phyloP scores from a whole-genome alignment of 345 rosid genomes.

The Heritiera fomes region DNA sequence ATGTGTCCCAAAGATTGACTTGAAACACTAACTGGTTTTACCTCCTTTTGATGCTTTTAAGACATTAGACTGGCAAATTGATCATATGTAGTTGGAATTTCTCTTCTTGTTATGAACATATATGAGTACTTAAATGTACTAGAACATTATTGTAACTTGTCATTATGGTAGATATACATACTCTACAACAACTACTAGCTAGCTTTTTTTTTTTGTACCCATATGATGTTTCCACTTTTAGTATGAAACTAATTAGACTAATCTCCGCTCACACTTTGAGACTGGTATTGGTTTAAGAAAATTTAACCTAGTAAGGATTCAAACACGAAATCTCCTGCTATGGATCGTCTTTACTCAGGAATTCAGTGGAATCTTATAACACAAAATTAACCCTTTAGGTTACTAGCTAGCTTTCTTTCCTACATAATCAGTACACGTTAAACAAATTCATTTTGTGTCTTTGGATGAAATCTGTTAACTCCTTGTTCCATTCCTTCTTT shows the following conservation, averaged over 20 bases:
- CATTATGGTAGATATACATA: not conserved
- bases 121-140: not conserved
- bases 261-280: too few relatives aligned
- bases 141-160: not conserved
- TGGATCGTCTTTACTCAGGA: too few relatives aligned
- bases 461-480: not conserved
- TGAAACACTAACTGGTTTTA: not conserved
- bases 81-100: not conserved
- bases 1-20: slow-evolving; percentile 41
- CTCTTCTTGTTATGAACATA: not conserved
- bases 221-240: too few relatives aligned
- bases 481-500: not conserved
- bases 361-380: too few relatives aligned
- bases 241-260: too few relatives aligned
- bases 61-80: not conserved
- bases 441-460: not conserved
- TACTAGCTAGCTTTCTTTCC: not conserved
- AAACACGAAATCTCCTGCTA: too few relatives aligned
- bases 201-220: not conserved
- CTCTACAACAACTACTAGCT: not conserved
- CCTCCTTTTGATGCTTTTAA: not conserved
- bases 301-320: too few relatives aligned
- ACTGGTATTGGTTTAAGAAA: too few relatives aligned
- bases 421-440: not conserved
- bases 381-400: too few relatives aligned